Conservation (phyloP, 345 rosid species). For the Euclidium syriacum region DNA sequence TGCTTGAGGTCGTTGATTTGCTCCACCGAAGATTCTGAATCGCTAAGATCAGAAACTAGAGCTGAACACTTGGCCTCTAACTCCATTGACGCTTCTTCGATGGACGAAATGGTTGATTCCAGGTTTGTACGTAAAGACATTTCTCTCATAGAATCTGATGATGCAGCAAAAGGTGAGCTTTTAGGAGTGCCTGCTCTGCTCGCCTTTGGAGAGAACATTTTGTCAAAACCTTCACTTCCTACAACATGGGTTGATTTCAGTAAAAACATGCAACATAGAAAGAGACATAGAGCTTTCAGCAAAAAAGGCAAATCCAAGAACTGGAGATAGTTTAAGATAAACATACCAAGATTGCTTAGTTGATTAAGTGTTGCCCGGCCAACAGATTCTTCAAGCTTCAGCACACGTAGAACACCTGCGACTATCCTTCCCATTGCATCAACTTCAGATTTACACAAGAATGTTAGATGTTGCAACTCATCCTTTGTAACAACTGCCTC, state of each 20-base stretch:
- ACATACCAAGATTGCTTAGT: constrained; percentile 88
- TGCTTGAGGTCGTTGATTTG: constrained; percentile 49
- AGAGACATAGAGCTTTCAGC: not conserved
- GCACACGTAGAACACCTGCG: constrained; percentile 78
- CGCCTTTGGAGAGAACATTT: constrained; percentile 56
- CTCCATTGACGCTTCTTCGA: constrained; percentile 66
- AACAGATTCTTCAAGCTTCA: constrained; percentile 75
- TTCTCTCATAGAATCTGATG: constrained; percentile 29
- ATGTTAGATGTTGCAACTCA: constrained; percentile 77
- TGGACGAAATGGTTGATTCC: constrained; percentile 58
- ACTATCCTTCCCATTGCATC: constrained; percentile 90
- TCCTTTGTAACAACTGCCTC: constrained; percentile 84
- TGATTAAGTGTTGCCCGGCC: constrained; percentile 79
- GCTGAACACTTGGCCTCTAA: constrained; percentile 62
- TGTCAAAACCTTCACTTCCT: constrained; percentile 86
- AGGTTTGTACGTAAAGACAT: constrained; percentile 9
- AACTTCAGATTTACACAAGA: constrained; percentile 81
- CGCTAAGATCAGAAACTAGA: constrained; percentile 35
- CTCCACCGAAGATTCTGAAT: constrained; percentile 37
- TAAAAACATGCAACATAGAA: not conserved
- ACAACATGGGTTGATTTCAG: constrained; percentile 23
- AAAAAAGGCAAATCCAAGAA: no score
- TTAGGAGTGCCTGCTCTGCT: constrained; percentile 40
- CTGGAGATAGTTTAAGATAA: constrained; percentile 8
- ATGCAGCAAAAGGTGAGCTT: constrained; percentile 34